Percentiles rank a stretch among this genome's conserved stretches.
phyloP scores from a whole-genome alignment of 768 basidiomycete genomes.

The Mycena amicta region DNA sequence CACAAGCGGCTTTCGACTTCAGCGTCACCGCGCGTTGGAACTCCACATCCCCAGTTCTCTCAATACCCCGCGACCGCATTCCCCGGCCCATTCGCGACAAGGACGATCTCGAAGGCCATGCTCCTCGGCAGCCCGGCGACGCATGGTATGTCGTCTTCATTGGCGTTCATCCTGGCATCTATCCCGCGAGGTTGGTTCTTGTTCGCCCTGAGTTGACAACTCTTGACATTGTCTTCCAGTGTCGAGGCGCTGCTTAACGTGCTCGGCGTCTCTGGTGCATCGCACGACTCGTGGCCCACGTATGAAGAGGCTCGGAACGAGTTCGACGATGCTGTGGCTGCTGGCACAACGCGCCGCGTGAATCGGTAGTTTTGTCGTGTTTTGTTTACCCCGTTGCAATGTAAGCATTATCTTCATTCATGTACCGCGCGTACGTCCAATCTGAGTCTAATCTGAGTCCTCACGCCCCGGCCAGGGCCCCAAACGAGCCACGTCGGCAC shows the following conservation, averaged over 20 bases:
- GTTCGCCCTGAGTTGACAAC: neutral
- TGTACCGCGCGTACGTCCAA: neutral
- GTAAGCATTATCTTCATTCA: neutral
- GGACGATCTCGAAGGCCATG: neutral
- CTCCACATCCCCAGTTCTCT: neutral
- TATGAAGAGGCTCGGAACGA: neutral
- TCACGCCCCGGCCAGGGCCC: no score
- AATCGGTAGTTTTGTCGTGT: neutral
- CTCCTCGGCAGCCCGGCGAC: neutral
- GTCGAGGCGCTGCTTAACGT: neutral
- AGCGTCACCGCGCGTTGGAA: neutral
- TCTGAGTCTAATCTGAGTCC: neutral
- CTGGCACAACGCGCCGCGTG: neutral
- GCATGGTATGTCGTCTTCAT: neutral
- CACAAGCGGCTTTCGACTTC: neutral
- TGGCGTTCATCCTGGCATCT: neutral
- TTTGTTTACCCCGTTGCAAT: neutral
- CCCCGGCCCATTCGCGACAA: neutral
- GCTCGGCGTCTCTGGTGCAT: neutral
- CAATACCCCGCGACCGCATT: neutral
- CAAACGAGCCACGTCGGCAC: neutral
- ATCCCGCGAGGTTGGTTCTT: neutral
- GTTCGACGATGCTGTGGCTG: neutral
- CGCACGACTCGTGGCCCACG: neutral
- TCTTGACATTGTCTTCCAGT: neutral